Percentiles rank a stretch among this genome's conserved stretches.
Conservation (phyloP, 352 stramenopile species). For the Phytophthora capsici region DNA sequence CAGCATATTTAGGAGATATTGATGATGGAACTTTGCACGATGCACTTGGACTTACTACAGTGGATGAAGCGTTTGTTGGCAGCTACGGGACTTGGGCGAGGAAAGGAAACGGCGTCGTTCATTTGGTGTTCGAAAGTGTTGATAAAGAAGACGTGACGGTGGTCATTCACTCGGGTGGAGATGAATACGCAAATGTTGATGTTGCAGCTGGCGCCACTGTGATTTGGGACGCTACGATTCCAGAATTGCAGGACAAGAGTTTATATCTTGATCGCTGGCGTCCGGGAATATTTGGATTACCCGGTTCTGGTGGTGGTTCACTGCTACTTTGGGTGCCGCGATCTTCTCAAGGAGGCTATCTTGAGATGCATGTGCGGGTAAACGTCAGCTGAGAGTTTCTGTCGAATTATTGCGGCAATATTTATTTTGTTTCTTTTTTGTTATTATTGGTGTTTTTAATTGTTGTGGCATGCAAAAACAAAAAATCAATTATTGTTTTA, state of each 20-base stretch:
- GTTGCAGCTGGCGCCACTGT: conserved; percentile 20
- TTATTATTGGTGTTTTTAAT: too few relatives aligned
- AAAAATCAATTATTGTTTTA: too few relatives aligned
- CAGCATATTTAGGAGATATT: conserved; percentile 32
- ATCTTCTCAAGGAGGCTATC: conserved; percentile 31
- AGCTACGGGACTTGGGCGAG: conserved; percentile 40
- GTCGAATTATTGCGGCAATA: too few relatives aligned
- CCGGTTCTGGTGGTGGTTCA: conserved; percentile 22
- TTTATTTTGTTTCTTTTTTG: too few relatives aligned
- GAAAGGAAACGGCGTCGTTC: conserved; percentile 28
- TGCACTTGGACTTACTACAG: conserved; percentile 23
- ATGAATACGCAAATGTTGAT: conserved; percentile 25
- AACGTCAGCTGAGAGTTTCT: conserved; percentile 29
- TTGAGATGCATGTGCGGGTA: conserved; percentile 37
- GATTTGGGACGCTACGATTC: conserved; percentile 22
- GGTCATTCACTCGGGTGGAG: conserved; percentile 24
- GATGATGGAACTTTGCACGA: conserved; percentile 35
- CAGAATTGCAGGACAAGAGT: conserved; percentile 24
- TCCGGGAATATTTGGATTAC: conserved; percentile 16
- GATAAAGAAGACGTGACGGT: conserved; percentile 30
- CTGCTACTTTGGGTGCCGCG: conserved; percentile 49
- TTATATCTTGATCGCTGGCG: conserved; percentile 31
- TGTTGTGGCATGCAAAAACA: too few relatives aligned
- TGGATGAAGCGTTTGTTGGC: conserved; percentile 33
- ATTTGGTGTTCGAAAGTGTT: conserved; percentile 30